Base-by-base conservation (phyloP, 2,329 filamentous ascomycete species). In the Mycogone perniciosa region DNA sequence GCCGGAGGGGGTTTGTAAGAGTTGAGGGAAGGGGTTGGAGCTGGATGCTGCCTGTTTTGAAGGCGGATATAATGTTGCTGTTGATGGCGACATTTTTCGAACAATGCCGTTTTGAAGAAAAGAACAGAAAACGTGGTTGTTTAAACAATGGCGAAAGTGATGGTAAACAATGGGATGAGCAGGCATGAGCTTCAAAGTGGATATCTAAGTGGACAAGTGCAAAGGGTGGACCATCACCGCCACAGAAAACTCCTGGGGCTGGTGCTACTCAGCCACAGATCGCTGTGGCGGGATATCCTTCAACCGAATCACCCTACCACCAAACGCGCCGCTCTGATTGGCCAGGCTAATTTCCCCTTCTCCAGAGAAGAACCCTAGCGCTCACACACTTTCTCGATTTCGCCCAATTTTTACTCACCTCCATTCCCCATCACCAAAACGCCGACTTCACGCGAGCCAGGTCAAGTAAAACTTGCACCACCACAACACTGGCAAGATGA, bases 1-100 rank as follows among this genome's bases (percentile, higher is more conserved):
- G 46, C 93, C 93, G 0, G 87, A 84, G 0, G 93, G 93, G 1
- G 92, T 96, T 60, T 91, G 88, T 11, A 97, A 80, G 55, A 96
- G 76, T n/a, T 79, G 68, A 1, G 93, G 93, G 4, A 97, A 80
- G 4, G 88, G 84, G 52, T 69, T 77, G 2, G 61, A 48, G n/a
- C 56, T 39, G 5, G 59, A 50, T 10, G 59, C 37, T 26, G 37
- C 13, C 35, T 46, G 51, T 26, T 61, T 60, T 1, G 59, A 65
- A 7, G 71, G 67, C 33, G 67, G 73, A 54, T 78, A 67, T 11
- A 81, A 67, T 31, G 59, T 65, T 3, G 71, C 64, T 26, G 71
- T 62, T 1, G 52, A 42, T 13, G 48, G 50, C 2, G 51, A 43
- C 69, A 71, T 72, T 26, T 27, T 52, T 20, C 20, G 20, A 20